Base-by-base conservation (phyloP, 495 filamentous ascomycete genomes). In the Penicillium parvum region DNA sequence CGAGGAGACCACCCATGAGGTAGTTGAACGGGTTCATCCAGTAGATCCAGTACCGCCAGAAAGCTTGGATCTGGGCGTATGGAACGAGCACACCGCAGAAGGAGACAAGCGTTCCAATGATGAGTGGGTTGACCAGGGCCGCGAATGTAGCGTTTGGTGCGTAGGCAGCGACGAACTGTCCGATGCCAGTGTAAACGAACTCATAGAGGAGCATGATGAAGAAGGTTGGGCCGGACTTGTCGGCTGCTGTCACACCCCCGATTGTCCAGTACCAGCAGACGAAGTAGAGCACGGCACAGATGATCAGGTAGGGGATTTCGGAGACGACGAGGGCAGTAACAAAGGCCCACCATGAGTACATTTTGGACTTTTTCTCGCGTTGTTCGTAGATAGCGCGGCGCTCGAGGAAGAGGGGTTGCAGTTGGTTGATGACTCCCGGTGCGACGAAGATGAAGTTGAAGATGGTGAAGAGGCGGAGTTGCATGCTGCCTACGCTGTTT, bases 41-140 rank as follows among this genome's bases (percentile, higher is more conserved):
- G 61, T 88, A 88, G 52, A 85, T 82, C 85, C 84, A 89, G 74
- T 86, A 89, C 12, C 74, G 66, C 45, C 83, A 84, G 40, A 86
- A 73, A 3, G 64, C 75, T 21, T 71, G 66, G 15, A 85, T 79
- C 44, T 71, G 63, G 0, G 41, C 25, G 38, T 70, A 64, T 0
- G 66, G 66, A 2, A 70, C 65, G 27, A 66, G 42, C 0, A 69
- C 68, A 44, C 68, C 64, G 33, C 79, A 81, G 54, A 81, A 71
- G 32, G 73, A 71, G 35, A 66, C 69, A 43, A 84, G 66, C 22
- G 72, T 69, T 45, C 72, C 74, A 32, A 76, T 50, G 33, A 83
- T 52, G 23, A 79, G 65, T 11, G 77, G 77, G 38, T 83, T 62
- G 22, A 71, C 75, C 37, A 77, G 71, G n/a, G 74, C 72, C 1